These are phyloP conservation scores for Chytriomyces confervae DNA, from an alignment of 192 early-diverging fungal genomes.

Conservation along the genomic window DNA sequence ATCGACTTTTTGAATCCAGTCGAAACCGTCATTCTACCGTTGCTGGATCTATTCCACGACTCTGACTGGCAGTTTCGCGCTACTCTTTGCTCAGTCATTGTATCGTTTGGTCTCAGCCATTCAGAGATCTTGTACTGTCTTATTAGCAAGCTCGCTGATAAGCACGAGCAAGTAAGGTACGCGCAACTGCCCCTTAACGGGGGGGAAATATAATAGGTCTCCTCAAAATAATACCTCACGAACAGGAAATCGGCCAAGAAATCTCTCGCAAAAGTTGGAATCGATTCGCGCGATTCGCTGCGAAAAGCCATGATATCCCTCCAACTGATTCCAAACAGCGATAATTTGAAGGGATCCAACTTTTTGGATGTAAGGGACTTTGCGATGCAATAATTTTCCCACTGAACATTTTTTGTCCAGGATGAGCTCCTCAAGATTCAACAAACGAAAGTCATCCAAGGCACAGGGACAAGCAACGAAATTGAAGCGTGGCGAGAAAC, in stretches of 20 bases:
- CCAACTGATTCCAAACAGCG: constrained; percentile 36
- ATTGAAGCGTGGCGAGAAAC: background rate
- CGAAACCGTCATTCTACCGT: constrained; percentile 36
- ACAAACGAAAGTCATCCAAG: background rate
- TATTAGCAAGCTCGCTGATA: constrained; percentile 42
- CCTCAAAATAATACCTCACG: background rate
- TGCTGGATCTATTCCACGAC: constrained; percentile 44
- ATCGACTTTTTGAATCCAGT: constrained; percentile 49
- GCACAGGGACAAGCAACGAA: background rate
- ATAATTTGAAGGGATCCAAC: background rate
- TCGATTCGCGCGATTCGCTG: constrained; percentile 42
- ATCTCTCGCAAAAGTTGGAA: constrained; percentile 43
- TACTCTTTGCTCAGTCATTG: constrained; percentile 40
- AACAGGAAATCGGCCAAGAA: constrained; percentile 45
- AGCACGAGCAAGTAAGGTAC: constrained; percentile 40
- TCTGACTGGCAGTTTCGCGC: constrained; percentile 53
- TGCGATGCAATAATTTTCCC: background rate
- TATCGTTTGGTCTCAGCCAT: constrained; percentile 38
- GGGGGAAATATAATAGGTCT: constrained; percentile 4
- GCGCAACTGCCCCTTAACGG: background rate
- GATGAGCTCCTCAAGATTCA: background rate
- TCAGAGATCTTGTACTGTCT: constrained; percentile 41
- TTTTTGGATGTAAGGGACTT: constrained; percentile 47
- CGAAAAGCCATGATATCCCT: constrained; percentile 43
- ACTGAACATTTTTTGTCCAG: background rate